Conservation (phyloP, 2,329 filamentous ascomycete species). For the Colletotrichum destructivum region DNA sequence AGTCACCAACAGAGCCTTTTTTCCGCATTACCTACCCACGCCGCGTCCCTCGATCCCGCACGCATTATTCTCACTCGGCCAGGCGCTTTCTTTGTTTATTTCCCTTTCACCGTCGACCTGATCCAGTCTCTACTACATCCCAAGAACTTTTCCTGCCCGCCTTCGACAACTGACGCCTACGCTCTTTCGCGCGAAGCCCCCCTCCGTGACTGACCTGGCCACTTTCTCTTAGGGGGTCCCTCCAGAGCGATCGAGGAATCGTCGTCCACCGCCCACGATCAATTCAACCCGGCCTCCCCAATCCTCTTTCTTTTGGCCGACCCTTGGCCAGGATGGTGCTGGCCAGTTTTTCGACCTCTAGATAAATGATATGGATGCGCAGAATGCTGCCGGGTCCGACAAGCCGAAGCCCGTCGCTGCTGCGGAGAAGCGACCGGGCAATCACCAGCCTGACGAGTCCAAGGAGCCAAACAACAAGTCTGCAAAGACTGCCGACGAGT, state of each 20-base stretch:
- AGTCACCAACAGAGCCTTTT: constrained; percentile 40
- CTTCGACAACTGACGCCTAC: constrained; percentile 17
- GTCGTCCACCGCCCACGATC: constrained; percentile 31
- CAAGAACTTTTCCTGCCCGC: neutral
- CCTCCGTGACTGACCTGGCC: constrained; percentile 39
- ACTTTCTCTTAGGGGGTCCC: constrained; percentile 39
- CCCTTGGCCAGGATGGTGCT: constrained; percentile 72
- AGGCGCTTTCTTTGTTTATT: constrained; percentile 42
- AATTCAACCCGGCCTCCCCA: constrained; percentile 29
- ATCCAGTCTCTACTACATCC: constrained; percentile 20
- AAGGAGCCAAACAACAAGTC: constrained; percentile 41
- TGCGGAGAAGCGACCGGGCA: constrained; percentile 59
- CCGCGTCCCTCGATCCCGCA: constrained; percentile 34
- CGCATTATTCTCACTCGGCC: constrained; percentile 33
- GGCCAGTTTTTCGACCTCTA: constrained; percentile 63
- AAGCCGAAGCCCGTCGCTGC: constrained; percentile 72
- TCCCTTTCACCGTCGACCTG: constrained; percentile 36
- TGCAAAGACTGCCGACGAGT: constrained; percentile 31
- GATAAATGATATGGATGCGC: constrained; percentile 79
- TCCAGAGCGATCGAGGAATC: constrained; percentile 30
- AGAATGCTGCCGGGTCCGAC: constrained; percentile 76
- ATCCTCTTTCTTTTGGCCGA: constrained; percentile 51
- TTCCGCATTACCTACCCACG: constrained; percentile 36
- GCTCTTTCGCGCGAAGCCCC: constrained; percentile 16
- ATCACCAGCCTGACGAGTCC: constrained; percentile 45